A percentile compares a stretch with the other conserved stretches of the same genome.
Evolutionary conservation across 306 rosid genomes (phyloP).

Genomic region (Quercus parvula): DNA sequence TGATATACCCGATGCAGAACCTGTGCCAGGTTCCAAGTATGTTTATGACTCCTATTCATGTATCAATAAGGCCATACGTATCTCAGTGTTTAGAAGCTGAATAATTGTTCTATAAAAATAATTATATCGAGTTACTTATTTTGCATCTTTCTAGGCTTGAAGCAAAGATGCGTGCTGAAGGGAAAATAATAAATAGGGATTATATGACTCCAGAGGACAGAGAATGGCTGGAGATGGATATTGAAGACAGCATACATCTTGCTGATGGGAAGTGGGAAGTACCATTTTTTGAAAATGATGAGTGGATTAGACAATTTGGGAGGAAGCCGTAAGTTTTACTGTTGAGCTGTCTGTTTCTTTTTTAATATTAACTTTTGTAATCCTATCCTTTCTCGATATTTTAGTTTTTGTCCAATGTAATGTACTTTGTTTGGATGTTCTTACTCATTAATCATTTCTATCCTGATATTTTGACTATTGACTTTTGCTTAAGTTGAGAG

Average conservation of each 20-base stretch:
- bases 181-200: slow-evolving; percentile 71
- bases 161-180: slow-evolving; percentile 84
- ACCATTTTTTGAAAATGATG: slow-evolving; percentile 78
- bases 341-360: slow-evolving; percentile 6
- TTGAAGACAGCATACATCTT: slow-evolving; percentile 65
- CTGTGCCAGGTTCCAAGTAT: slow-evolving; percentile 89
- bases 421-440: background rate
- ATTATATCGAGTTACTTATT: slow-evolving; percentile 20
- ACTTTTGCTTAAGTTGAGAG: background rate
- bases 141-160: slow-evolving; percentile 61
- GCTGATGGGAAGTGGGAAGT: slow-evolving; percentile 54
- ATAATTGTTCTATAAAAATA: slow-evolving; percentile 16
- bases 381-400: background rate
- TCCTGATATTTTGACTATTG: background rate
- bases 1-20: slow-evolving; percentile 83
- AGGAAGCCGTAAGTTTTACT: slow-evolving; percentile 66
- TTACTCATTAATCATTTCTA: background rate
- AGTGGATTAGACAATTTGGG: slow-evolving; percentile 70
- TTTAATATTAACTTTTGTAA: background rate
- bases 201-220: slow-evolving; percentile 75
- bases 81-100: slow-evolving; percentile 4
- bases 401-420: background rate
- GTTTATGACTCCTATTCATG: slow-evolving; percentile 24
- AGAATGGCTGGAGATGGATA: slow-evolving; percentile 94
- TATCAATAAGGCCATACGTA: slow-evolving; percentile 11